These are phyloP conservation scores for Sporobolomyces pararoseus DNA, from an alignment of 768 basidiomycete genomes.

Conservation along the genomic window DNA sequence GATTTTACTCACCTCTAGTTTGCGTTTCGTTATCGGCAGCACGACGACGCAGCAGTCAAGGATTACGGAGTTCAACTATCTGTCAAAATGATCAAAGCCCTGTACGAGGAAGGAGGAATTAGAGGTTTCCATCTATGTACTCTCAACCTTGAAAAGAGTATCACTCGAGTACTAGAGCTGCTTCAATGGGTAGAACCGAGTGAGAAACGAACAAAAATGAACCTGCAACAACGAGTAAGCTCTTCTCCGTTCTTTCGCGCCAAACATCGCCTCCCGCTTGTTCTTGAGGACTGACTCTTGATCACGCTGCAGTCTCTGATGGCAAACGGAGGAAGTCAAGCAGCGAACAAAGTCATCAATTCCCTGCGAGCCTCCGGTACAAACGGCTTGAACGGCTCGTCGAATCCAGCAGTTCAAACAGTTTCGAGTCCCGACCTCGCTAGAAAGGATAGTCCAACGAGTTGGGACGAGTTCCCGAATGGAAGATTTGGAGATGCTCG, in stretches of 20 bases:
- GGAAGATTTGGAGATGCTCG: constrained; percentile 97
- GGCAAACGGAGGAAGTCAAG: constrained; percentile 55
- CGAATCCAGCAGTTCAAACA: neutral
- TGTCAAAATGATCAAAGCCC: constrained; percentile 67
- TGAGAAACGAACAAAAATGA: constrained; percentile 6
- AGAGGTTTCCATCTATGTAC: too few species aligned
- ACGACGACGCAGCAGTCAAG: constrained; percentile 90
- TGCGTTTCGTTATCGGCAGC: constrained; percentile 53
- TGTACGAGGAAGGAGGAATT: constrained; percentile 50
- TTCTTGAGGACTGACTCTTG: neutral
- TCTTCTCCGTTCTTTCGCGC: too few species aligned
- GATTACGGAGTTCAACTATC: constrained; percentile 87
- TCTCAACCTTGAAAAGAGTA: too few species aligned
- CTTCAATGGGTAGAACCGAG: constrained; percentile 62
- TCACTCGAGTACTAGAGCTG: constrained; percentile 72
- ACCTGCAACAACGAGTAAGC: constrained; percentile 30
- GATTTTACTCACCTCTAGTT: neutral
- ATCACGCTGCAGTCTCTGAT: constrained; percentile 65
- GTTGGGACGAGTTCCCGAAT: constrained; percentile 78
- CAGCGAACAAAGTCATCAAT: constrained; percentile 37
- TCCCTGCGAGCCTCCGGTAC: constrained; percentile 17
- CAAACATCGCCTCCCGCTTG: too few species aligned
- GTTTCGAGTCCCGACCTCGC: constrained; percentile 27
- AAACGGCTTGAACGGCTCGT: neutral
- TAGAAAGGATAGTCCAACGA: constrained; percentile 39